phyloP scores from a whole-genome alignment of 2,329 filamentous ascomycete genomes.

The Nemania sp. region DNA sequence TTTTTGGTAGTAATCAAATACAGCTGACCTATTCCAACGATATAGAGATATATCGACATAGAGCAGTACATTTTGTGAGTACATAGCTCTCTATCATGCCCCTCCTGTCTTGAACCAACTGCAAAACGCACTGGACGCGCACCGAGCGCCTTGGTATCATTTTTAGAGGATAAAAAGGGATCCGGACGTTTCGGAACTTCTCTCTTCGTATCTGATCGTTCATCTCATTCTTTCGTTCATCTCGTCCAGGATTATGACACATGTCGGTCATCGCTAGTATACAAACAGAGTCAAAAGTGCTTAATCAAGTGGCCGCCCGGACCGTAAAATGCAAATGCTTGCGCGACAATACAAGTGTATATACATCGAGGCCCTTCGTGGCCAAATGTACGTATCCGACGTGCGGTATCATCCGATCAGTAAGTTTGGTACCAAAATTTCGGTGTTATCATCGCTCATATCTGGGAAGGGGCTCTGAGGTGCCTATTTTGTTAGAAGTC shows the following conservation, averaged over 20 bases:
- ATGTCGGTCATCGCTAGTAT: conserved; percentile 14
- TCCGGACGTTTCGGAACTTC: not conserved
- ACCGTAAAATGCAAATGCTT: conserved; percentile 14
- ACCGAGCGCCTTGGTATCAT: not conserved
- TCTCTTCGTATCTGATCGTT: conserved; percentile 13
- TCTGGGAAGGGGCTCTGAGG: conserved; percentile 41
- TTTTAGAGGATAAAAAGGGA: not conserved
- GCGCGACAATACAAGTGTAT: conserved; percentile 6
- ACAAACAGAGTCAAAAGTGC: conserved; percentile 15
- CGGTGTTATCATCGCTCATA: conserved; percentile 41
- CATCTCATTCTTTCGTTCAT: conserved; percentile 24
- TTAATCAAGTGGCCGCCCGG: not conserved
- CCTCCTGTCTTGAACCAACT: not conserved
- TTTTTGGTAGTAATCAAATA: not conserved
- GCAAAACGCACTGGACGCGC: not conserved
- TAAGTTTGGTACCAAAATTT: not conserved
- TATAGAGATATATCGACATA: not conserved
- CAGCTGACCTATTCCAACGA: not conserved
- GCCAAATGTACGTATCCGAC: conserved; percentile 8
- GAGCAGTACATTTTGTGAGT: not conserved
- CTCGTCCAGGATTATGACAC: conserved; percentile 5
- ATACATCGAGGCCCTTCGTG: conserved; percentile 17
- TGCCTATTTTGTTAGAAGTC: conserved; percentile 43
- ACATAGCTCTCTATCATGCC: not conserved
- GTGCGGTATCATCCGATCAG: not conserved